Base-by-base conservation (phyloP, 2,329 filamentous ascomycete genomes). In the Venturiaceae sp. region DNA sequence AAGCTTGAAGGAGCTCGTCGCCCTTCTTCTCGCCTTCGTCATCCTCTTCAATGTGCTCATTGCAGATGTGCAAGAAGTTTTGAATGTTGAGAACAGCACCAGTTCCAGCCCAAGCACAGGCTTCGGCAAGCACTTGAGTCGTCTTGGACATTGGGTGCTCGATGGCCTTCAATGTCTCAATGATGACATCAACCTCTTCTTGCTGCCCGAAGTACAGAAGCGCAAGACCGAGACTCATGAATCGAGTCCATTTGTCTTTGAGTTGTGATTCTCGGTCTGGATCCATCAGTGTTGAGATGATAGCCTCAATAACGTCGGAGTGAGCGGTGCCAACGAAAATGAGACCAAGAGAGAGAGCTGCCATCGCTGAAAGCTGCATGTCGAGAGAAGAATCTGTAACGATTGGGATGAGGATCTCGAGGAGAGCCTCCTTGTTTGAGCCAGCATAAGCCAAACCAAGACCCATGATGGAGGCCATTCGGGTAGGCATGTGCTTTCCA, bases 231-330 rank as follows among this genome's bases (percentile, higher is more conserved):
- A 99, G 85, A 21, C 90, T 92, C 77, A 99, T 87, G 77, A 99
- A 99, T 19, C 94, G 86, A 33, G 92, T 94, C 94, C 94, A 99
- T 75, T 97, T 99, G 75, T 97, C 90, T 65, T 95, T 96, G 61
- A 99, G 79, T 71, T 96, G 92, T 67, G 83, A 86, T 74, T 88
- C 87, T 59, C 92, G 85, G 61, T 97, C 92, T 60, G 97, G 92
- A 64, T 99, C 94, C 73, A 99, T 83, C 65, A 99, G 80, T 0
- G 92, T 95, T 58, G 88, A 90, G 57, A 97, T 86, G 65, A 99
- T 94, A 9, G 92, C 87, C 74, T 95, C 90, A 63, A 88, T 94
- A 61, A 97, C 87, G 65, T 96, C 90, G 36, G 91, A 83, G 68
- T 97, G 87, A 3, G 90, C 92, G 8, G 92, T 95, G 52, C 94